A percentile compares a stretch with the other conserved stretches of the same genome.
phyloP scores from a whole-genome alignment of 371 early-diverging fungal genomes.

The Lichtheimia ramosa region DNA sequence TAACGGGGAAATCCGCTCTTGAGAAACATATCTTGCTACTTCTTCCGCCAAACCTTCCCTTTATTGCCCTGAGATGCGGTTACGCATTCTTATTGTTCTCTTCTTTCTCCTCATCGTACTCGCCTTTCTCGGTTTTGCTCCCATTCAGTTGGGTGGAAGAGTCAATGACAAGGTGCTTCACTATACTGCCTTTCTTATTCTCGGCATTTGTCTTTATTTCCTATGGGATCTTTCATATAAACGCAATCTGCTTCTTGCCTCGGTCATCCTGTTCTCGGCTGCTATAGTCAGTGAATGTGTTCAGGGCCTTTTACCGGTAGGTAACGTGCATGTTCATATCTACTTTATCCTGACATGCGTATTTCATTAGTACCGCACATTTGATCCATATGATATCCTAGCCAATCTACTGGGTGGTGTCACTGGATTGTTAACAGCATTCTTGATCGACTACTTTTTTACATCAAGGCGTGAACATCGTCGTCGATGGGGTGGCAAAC shows the following conservation, averaged over 20 bases:
- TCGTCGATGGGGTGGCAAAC: conserved; percentile 38
- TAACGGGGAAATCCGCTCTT: too few relatives aligned
- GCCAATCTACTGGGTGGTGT: conserved; percentile 41
- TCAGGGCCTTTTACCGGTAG: conserved; percentile 49
- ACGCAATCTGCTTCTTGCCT: conserved; percentile 35
- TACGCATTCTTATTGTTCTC: conserved; percentile 31
- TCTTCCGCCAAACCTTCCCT: too few relatives aligned
- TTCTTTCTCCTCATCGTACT: conserved; percentile 34
- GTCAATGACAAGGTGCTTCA: conserved; percentile 50
- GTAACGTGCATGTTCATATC: neutral
- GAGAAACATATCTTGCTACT: too few relatives aligned
- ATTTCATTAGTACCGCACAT: conserved; percentile 41
- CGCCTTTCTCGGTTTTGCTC: conserved; percentile 49
- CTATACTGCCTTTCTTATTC: conserved; percentile 31
- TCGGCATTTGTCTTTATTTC: conserved; percentile 38
- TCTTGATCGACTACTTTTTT: conserved; percentile 24
- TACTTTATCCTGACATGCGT: neutral
- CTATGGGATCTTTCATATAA: conserved; percentile 45
- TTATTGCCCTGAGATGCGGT: conserved; percentile 26
- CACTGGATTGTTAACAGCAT: conserved; percentile 31
- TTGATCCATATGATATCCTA: conserved; percentile 46
- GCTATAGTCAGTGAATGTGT: conserved; percentile 45
- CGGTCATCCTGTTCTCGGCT: conserved; percentile 16
- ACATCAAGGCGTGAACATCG: conserved; percentile 26
- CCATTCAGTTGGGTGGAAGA: conserved; percentile 31